Evolutionary conservation across 179 eudicot species (phyloP), one percentile per base, ranked within the genome.

Genomic region (Vitellaria paradoxa): DNA sequence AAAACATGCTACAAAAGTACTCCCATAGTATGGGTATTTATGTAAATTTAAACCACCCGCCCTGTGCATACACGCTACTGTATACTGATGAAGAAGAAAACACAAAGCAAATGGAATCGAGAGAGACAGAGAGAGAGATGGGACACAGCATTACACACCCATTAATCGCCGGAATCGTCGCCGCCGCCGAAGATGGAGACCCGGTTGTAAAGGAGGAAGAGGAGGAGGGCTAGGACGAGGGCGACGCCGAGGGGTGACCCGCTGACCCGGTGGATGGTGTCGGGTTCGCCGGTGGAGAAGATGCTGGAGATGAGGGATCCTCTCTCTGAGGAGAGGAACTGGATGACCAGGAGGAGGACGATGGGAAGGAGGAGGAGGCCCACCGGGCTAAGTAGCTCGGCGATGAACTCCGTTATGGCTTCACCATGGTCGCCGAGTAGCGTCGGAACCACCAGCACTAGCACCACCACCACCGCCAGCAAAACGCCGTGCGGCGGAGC

Each of bases 361-460:
- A 93, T 80, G 14, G 97, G 97, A 52, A 93, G 86, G 0, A 92
- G 83, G 0, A 93, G 88, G 0, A 93, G 87, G 0, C 95, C 97
- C 0, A 89, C 73, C 0, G 97, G 97, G 74, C 91, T 91, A 0
- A 92, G 74, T 0, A 89, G 76, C 68, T 92, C 97, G 13, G 93
- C 69, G 23, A 92, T 78, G 40, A 89, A 79, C 18, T 84, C 95
- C 0, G 95, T 89, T 0, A 92, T 64, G 60, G 92, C 96, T 17
- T 92, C 92, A n/a, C 91, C 90, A 1, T 72, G 77, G 57, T 89
- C 97, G 24, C 93, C 93, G 55, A 92, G 74, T 17, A 89, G 62
- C 7, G 79, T 20, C n/a, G 97, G 93, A 0, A 77, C 79, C 3
- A 85, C 82, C 12, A 89, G 75, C 3, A 92, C 86, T 10, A 82